Percentiles rank a stretch among this genome's conserved stretches.
Conservation (phyloP, 2,329 filamentous ascomycete genomes). For the Eutypa lata region DNA sequence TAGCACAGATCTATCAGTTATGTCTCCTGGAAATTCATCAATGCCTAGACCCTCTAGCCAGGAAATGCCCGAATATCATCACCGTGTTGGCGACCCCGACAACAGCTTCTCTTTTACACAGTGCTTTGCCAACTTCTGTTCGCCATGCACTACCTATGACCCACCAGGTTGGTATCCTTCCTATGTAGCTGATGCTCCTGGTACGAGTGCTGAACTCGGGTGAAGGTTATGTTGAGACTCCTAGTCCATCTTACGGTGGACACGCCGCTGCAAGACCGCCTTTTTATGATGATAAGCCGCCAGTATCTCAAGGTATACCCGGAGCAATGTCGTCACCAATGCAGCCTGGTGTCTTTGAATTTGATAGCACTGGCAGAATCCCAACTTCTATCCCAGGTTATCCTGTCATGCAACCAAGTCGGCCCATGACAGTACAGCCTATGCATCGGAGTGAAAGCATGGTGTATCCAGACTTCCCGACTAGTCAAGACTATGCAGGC, state of each 20-base stretch:
- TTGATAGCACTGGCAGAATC: slow-evolving; percentile 25
- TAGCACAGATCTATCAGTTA: slow-evolving; percentile 22
- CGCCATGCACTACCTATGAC: slow-evolving; percentile 32
- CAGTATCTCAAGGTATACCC: slow-evolving; percentile 18
- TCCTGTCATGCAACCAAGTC: slow-evolving; percentile 33
- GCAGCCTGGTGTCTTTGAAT: slow-evolving; percentile 25
- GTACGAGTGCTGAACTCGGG: slow-evolving; percentile 19
- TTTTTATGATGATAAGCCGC: slow-evolving; percentile 21
- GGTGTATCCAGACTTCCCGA: slow-evolving; percentile 33
- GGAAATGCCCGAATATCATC: slow-evolving; percentile 13
- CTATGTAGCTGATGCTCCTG: slow-evolving; percentile 3
- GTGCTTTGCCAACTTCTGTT: slow-evolving; percentile 33
- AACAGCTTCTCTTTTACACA: slow-evolving; percentile 25
- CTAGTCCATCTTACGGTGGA: slow-evolving; percentile 20
- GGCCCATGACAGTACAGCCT: slow-evolving; percentile 24
- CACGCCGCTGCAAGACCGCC: slow-evolving; percentile 17
- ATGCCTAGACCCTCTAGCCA: slow-evolving; percentile 15
- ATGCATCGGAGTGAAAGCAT: slow-evolving; percentile 34
- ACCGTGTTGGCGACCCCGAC: slow-evolving; percentile 6
- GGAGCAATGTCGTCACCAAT: slow-evolving; percentile 21
- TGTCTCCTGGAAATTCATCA: slow-evolving; percentile 22
- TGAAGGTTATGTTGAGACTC: slow-evolving; percentile 25
- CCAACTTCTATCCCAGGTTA: slow-evolving; percentile 32
- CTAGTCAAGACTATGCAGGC: slow-evolving; percentile 22
- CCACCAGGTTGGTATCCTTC: slow-evolving; percentile 30